Base-by-base conservation (phyloP, 176 grass and related monocot species). In the Eremochloa ophiuroides region DNA sequence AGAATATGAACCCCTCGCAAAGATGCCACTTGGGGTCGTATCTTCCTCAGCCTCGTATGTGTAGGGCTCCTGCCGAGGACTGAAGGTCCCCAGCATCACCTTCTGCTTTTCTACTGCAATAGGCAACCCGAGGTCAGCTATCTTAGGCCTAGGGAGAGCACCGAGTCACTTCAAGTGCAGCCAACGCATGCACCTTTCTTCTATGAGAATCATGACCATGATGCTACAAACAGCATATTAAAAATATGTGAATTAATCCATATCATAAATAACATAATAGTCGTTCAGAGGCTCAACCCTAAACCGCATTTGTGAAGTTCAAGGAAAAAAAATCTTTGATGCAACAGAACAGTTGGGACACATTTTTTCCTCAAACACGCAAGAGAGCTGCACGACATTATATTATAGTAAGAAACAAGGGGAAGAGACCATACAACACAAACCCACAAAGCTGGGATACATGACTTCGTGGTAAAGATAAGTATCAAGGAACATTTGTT, bases 71-170 rank as follows among this genome's bases (percentile, higher is more conserved):
- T 90, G 85, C 76, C 78, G 88, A 43, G 88, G 88, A 81, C 88
- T 90, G 63, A 83, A 90, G 68, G 88, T 90, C 26, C 88, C 88
- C 66, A 90, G 27, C 88, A 90, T 90, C 18, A 90, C 88, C 74
- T 90, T 90, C 29, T 73, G 85, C 47, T 90, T 72, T 50, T 86
- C 88, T 79, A 90, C 88, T 90, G 73, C 64, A 60, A 56, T 56
- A 58, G 3, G 72, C 47, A 56, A 75, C 30, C 1, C 0, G 20
- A 12, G 31, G 22, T 75, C 31, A 75, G 23, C 48, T 37, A 56
- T 56, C 31, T 28, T 44, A 44, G 23, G 3, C 23, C 23, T 35
- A 48, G 70, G 43, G 70, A 22, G 44, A 48, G 16, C 18, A 56
- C 20, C 42, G 50, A 84, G 16, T 26, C 50, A 76, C 33, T 34